Conservation (phyloP, 2,329 filamentous ascomycete species). For the Alternaria tenuissima region DNA sequence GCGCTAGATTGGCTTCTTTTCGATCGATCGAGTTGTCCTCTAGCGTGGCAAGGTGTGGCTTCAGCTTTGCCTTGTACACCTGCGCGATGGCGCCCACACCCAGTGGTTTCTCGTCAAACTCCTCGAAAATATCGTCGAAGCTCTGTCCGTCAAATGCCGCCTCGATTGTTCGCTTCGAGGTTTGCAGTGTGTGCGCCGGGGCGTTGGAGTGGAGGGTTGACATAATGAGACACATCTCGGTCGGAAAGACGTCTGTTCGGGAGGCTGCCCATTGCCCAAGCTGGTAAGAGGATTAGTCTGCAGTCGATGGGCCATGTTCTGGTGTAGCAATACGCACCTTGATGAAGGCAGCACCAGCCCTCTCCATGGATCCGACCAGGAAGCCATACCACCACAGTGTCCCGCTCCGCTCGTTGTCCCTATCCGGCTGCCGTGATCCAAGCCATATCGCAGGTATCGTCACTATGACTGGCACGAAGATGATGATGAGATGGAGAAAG, state of each 20-base stretch:
- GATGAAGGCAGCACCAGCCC: slow-evolving; percentile 94
- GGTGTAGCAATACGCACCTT: slow-evolving; percentile 66
- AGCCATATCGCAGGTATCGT: slow-evolving; percentile 84
- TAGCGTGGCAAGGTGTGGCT: slow-evolving; percentile 74
- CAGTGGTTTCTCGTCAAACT: slow-evolving; percentile 88
- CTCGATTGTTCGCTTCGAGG: slow-evolving; percentile 80
- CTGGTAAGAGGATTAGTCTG: slow-evolving; percentile 54
- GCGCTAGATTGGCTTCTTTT: slow-evolving; percentile 66
- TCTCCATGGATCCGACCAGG: slow-evolving; percentile 87
- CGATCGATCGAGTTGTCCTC: slow-evolving; percentile 64
- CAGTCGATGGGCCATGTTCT: background rate
- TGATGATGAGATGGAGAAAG: slow-evolving; percentile 85
- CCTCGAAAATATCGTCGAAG: slow-evolving; percentile 94
- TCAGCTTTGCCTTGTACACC: slow-evolving; percentile 94
- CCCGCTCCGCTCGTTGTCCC: slow-evolving; percentile 78
- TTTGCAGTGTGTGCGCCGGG: slow-evolving; percentile 83
- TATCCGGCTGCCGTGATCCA: slow-evolving; percentile 68
- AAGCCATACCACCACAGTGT: slow-evolving; percentile 96
- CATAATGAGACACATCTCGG: slow-evolving; percentile 91
- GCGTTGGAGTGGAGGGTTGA: slow-evolving; percentile 94
- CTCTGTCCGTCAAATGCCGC: slow-evolving; percentile 79
- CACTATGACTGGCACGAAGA: slow-evolving; percentile 90
- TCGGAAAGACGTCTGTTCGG: slow-evolving; percentile 93
- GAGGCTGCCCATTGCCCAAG: slow-evolving; percentile 99
- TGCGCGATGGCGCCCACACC: slow-evolving; percentile 97